Base-by-base conservation (phyloP, 768 basidiomycete species). In the Pleurotus tuber-regium region DNA sequence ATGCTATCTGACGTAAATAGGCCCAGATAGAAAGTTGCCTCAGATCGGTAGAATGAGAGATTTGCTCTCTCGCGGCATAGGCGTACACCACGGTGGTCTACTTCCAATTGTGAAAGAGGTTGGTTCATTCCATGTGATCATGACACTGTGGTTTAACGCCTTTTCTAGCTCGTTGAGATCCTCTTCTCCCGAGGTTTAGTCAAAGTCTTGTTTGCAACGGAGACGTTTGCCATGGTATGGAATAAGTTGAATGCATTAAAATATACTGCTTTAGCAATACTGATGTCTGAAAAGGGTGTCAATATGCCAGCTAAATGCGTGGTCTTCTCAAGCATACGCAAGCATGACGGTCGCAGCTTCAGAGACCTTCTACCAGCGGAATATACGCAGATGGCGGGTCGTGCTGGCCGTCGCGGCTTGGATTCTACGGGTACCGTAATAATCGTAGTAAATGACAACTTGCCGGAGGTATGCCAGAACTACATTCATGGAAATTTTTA, bases 241-340 rank as follows among this genome's bases (percentile, higher is more conserved):
- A n/a, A n/a, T n/a, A n/a, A n/a, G 29, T 12, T 53, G 11, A 29
- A 14, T 30, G 25, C 14, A 10, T 48, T 11, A 52, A 24, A 8
- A 46, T 51, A 18, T 24, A 18, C 46, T 54, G 46, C 19, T 41
- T 54, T n/a, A 52, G 44, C 49, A 7, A 54, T n/a, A n/a, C n/a
- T n/a, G n/a, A n/a, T n/a, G n/a, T n/a, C n/a, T n/a, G n/a, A n/a
- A n/a, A n/a, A 98, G 95, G 97, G 97, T 43, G 97, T 99, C 50
- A 99, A 99, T 68, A 99, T 99, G 97, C 97, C 97, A 16, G 92
- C 97, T 2, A 89, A 85, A 75, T 94, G 87, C 60, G 97, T 99
- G 3, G 97, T 98, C 5, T 99, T 98, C 68, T 95, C 97, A 3
- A 85, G 82, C 39, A 95, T 89, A 46, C 80, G 93, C 39, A 99